Conservation (phyloP, 371 early-diverging fungal species). For the Actinomortierella wolfii region DNA sequence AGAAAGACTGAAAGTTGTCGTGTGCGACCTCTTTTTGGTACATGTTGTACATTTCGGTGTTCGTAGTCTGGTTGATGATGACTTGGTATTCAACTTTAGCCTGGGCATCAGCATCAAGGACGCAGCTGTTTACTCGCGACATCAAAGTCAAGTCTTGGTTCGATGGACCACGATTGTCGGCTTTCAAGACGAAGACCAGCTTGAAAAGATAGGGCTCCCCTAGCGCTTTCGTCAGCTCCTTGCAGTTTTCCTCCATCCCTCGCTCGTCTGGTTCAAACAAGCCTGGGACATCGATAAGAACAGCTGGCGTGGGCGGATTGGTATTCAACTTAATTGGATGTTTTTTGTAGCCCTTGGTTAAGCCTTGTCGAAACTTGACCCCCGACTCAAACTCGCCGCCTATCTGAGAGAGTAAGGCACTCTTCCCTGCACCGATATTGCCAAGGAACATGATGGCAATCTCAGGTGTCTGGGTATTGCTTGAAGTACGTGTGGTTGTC, state of each 20-base stretch:
- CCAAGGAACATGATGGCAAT: constrained; percentile 10
- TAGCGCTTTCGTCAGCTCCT: constrained; percentile 7
- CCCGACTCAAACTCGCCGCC: constrained; percentile 16
- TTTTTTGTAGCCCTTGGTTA: constrained; percentile 4
- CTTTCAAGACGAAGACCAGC: constrained; percentile 15
- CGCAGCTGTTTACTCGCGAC: constrained; percentile 13
- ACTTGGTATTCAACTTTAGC: constrained; percentile 5
- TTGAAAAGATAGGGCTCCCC: constrained; percentile 9
- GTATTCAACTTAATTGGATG: not conserved
- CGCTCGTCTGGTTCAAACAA: constrained; percentile 10
- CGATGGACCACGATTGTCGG: constrained; percentile 7
- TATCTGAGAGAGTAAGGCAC: constrained; percentile 11
- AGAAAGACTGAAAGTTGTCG: not conserved
- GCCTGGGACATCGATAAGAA: constrained; percentile 15
- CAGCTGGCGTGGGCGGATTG: not conserved
- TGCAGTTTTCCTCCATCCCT: not conserved
- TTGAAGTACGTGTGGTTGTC: too few relatives aligned
- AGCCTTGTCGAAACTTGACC: constrained; percentile 9
- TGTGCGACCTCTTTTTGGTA: constrained; percentile 1
- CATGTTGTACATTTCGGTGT: not conserved
- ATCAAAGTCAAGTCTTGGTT: constrained; percentile 9
- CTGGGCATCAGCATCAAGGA: constrained; percentile 4
- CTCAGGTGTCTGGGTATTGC: too few relatives aligned
- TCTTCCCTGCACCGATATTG: constrained; percentile 15
- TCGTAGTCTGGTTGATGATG: constrained; percentile 9